Evolutionary conservation across 2,329 filamentous ascomycete species (phyloP).

Genomic region (Uncinocarpus reesii): DNA sequence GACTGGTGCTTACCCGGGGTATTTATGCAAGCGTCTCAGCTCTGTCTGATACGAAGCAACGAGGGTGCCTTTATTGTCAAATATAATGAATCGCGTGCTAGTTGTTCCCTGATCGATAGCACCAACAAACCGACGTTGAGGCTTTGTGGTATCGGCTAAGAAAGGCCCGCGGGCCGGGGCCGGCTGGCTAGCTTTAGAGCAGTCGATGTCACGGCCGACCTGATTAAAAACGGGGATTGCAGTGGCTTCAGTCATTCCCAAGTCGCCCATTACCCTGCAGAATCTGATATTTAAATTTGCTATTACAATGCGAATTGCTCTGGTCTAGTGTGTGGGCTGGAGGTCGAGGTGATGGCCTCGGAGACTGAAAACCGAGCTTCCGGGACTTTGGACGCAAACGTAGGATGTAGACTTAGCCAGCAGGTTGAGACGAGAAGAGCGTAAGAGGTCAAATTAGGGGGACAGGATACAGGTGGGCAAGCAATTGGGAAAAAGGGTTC

Average conservation of each 20-base stretch:
- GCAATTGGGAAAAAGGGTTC: slow-evolving; percentile 9
- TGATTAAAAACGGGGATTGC: background rate
- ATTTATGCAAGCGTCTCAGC: slow-evolving; percentile 72
- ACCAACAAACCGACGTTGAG: slow-evolving; percentile 54
- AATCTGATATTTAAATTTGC: background rate
- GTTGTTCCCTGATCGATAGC: slow-evolving; percentile 89
- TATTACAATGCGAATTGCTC: background rate
- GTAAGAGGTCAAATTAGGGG: background rate
- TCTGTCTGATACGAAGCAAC: slow-evolving; percentile 78
- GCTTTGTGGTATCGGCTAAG: background rate
- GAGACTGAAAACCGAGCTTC: slow-evolving; percentile 5
- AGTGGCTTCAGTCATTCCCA: slow-evolving; percentile 8
- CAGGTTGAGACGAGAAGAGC: no score
- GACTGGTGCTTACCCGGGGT: slow-evolving; percentile 72
- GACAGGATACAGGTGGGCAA: background rate
- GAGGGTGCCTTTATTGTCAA: slow-evolving; percentile 66
- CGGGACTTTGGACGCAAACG: background rate
- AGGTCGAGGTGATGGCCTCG: background rate
- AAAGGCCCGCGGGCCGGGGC: background rate
- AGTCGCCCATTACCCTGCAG: slow-evolving; percentile 2
- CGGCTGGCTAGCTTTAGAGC: background rate
- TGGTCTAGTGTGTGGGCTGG: background rate
- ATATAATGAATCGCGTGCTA: slow-evolving; percentile 81
- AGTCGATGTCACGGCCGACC: slow-evolving; percentile 1
- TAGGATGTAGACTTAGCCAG: no score